These are phyloP conservation scores for Haematococcus lacustris DNA, from an alignment of 139 green algal species.

Conservation along the genomic window DNA sequence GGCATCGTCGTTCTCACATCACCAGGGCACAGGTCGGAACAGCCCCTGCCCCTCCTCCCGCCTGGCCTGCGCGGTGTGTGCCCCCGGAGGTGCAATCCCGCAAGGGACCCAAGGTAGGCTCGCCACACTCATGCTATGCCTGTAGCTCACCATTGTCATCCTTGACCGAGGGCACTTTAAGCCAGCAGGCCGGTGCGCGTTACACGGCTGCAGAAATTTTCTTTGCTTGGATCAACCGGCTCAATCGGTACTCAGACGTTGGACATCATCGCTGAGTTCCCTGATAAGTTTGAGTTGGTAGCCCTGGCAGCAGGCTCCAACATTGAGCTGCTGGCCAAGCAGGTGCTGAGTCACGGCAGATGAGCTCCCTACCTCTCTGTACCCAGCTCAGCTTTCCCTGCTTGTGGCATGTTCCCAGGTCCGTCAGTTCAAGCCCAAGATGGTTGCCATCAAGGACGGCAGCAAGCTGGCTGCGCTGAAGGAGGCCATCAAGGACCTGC, in stretches of 20 bases:
- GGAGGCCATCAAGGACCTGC: constrained; percentile 40
- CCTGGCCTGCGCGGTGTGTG: constrained; percentile 32
- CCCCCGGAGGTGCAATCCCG: constrained; percentile 40
- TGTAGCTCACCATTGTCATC: not conserved
- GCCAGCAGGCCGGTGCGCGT: not conserved
- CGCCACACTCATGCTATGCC: not conserved
- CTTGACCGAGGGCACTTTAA: not conserved
- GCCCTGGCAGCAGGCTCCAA: constrained; percentile 90
- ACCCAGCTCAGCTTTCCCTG: no score
- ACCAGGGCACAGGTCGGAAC: constrained; percentile 2
- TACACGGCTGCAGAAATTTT: constrained; percentile 73
- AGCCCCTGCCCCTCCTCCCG: constrained; percentile 26
- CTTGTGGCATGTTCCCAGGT: no score
- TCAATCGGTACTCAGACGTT: constrained; percentile 98
- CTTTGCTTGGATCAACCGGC: constrained; percentile 83
- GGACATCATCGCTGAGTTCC: constrained; percentile 93
- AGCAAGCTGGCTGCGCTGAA: constrained; percentile 56
- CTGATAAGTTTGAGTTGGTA: constrained; percentile 87
- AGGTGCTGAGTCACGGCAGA: constrained; percentile 36
- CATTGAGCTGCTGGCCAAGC: constrained; percentile 85
- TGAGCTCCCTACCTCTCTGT: not conserved
- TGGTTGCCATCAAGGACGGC: constrained; percentile 79
- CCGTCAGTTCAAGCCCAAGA: constrained; percentile 74
- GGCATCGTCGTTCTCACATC: not conserved
- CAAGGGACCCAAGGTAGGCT: constrained; percentile 31